phyloP scores from a whole-genome alignment of 2,329 filamentous ascomycete species.

The Penicillium sp. region DNA sequence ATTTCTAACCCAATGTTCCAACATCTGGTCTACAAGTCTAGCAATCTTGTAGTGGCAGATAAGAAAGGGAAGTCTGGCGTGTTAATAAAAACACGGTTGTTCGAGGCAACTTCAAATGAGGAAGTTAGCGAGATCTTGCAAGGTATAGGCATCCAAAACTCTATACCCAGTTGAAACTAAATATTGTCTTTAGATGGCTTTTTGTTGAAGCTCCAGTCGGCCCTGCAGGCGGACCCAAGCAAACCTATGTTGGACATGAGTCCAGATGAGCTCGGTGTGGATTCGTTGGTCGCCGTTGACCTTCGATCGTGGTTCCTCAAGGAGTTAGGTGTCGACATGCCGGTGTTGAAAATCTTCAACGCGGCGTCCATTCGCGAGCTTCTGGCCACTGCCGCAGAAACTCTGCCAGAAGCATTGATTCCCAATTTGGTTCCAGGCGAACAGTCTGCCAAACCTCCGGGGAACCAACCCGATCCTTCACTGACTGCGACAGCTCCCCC shows the following conservation, averaged over 20 bases:
- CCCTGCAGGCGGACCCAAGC: conserved; percentile 16
- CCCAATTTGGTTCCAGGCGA: conserved; percentile 5
- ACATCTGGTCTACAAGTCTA: conserved; percentile 19
- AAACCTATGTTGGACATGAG: conserved; percentile 18
- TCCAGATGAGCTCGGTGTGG: conserved; percentile 23
- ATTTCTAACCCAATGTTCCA: conserved; percentile 23
- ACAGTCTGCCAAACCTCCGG: background rate
- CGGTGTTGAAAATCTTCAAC: conserved; percentile 27
- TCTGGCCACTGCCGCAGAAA: conserved; percentile 8
- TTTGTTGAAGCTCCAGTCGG: conserved; percentile 16
- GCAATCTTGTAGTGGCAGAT: conserved; percentile 3
- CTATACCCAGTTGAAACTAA: background rate
- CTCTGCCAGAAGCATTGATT: conserved; percentile 10
- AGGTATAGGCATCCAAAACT: conserved; percentile 5
- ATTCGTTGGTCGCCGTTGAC: conserved; percentile 28
- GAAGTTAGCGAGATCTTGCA: conserved; percentile 16
- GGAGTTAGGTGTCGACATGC: conserved; percentile 23
- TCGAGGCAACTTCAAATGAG: conserved; percentile 12
- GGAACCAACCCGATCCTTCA: background rate
- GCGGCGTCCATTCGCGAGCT: conserved; percentile 20
- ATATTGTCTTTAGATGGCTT: conserved; percentile 11
- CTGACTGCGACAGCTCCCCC: background rate
- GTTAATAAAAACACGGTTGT: conserved; percentile 13
- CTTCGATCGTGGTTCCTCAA: conserved; percentile 27
- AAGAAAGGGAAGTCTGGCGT: conserved; percentile 16